Percentiles rank a stretch among this genome's conserved stretches.
phyloP scores from a whole-genome alignment of 2,329 filamentous ascomycete species.

The Verruconis gallopava region DNA sequence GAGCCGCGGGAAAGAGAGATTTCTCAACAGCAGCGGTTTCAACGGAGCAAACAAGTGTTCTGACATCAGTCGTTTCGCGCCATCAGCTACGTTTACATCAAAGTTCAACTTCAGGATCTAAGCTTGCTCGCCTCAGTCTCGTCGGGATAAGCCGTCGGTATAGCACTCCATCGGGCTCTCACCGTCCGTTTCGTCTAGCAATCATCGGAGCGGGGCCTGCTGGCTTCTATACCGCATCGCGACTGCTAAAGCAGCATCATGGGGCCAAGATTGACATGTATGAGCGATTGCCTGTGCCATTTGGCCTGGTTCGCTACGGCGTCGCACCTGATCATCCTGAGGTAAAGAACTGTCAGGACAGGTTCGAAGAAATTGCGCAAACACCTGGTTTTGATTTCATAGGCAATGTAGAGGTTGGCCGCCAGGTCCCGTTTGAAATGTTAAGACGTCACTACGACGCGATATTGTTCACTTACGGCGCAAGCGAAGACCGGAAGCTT shows the following conservation, averaged over 20 bases:
- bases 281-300: constrained; percentile 83
- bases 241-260: constrained; percentile 63
- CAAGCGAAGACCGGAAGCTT: constrained; percentile 67
- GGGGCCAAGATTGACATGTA: constrained; percentile 79
- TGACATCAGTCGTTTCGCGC: too few relatives aligned
- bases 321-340: constrained; percentile 98
- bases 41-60: too few relatives aligned
- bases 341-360: constrained; percentile 96
- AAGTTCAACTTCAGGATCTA: background rate
- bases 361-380: constrained; percentile 75
- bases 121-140: too few relatives aligned
- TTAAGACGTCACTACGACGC: constrained; percentile 81
- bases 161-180: background rate
- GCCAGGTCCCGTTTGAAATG: constrained; percentile 50
- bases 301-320: constrained; percentile 81
- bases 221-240: constrained; percentile 87
- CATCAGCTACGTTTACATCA: background rate
- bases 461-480: constrained; percentile 85
- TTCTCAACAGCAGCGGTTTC: too few relatives aligned
- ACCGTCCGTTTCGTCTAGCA: constrained; percentile 58
- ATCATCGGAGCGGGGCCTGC: constrained; percentile 89
- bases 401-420: constrained; percentile 74
- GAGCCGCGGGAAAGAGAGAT: too few relatives aligned
- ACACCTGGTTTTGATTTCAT: constrained; percentile 79
- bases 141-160: too few relatives aligned